phyloP scores from a whole-genome alignment of 768 basidiomycete species.

The Calocybe cyanea region DNA sequence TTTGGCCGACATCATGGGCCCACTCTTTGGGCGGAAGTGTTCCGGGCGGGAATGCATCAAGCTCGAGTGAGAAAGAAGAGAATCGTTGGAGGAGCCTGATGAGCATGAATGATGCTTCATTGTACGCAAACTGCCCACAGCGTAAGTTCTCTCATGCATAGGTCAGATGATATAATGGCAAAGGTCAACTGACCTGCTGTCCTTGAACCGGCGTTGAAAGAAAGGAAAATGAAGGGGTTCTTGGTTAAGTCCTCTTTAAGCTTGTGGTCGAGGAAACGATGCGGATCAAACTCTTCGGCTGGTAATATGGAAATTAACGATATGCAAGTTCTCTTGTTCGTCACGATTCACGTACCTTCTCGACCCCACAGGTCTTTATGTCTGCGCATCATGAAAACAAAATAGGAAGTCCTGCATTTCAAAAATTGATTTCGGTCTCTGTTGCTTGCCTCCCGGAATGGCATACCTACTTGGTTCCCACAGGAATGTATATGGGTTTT shows the following conservation, averaged over 20 bases:
- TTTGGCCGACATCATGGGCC: too few species aligned
- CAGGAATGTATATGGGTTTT: conserved; percentile 52
- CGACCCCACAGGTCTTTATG: conserved; percentile 68
- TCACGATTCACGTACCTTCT: conserved; percentile 39
- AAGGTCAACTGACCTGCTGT: conserved; percentile 50
- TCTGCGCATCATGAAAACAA: conserved; percentile 63
- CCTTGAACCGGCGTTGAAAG: conserved; percentile 60
- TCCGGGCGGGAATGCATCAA: too few species aligned
- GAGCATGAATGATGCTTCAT: too few species aligned
- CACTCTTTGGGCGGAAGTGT: too few species aligned
- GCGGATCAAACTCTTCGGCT: too few species aligned
- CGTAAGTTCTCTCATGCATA: too few species aligned
- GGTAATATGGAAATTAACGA: too few species aligned
- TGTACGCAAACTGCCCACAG: conserved; percentile 45
- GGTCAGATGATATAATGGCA: too few species aligned
- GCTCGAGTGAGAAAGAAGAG: too few species aligned
- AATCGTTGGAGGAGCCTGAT: too few species aligned
- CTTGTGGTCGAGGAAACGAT: conserved; percentile 63
- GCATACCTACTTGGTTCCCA: conserved; percentile 38
- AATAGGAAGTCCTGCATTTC: conserved; percentile 40
- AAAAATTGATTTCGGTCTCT: not conserved
- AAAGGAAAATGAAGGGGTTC: conserved; percentile 71
- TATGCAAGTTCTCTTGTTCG: not conserved
- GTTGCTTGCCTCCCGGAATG: not conserved
- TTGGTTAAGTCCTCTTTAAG: conserved; percentile 61